Evolutionary conservation across 1,139 yeast genomes (phyloP).

Genomic region (Taphrina communis): DNA sequence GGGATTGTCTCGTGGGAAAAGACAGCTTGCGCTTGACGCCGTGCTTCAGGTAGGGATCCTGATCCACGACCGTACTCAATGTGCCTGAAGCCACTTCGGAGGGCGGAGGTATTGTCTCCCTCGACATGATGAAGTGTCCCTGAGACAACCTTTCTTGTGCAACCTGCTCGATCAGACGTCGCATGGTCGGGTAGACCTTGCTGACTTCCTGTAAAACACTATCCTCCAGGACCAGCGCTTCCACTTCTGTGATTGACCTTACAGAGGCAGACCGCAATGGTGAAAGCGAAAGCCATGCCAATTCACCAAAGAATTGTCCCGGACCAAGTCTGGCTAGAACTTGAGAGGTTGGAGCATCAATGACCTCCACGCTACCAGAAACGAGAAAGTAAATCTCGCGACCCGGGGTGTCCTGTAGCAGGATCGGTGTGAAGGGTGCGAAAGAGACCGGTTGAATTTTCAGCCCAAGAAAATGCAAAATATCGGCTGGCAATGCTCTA

Average conservation of each 20-base stretch:
- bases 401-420: slow-evolving; percentile 65
- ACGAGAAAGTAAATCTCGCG: slow-evolving; percentile 70
- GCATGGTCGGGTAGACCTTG: slow-evolving; percentile 62
- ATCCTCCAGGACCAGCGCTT: slow-evolving; percentile 64
- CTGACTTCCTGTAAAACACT: slow-evolving; percentile 62
- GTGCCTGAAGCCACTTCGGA: slow-evolving; percentile 25
- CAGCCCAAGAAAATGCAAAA: slow-evolving; percentile 67
- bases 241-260: slow-evolving; percentile 65
- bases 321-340: slow-evolving; percentile 64
- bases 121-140: slow-evolving; percentile 25
- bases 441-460: slow-evolving; percentile 63
- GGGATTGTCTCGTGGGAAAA: slow-evolving; percentile 12
- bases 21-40: slow-evolving; percentile 26
- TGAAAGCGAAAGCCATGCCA: slow-evolving; percentile 66
- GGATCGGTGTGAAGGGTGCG: slow-evolving; percentile 65
- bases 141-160: slow-evolving; percentile 64
- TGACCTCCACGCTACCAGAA: slow-evolving; percentile 72
- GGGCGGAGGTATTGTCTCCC: slow-evolving; percentile 21
- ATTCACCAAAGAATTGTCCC: slow-evolving; percentile 77
- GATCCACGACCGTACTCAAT: slow-evolving; percentile 10
- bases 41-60: slow-evolving; percentile 22
- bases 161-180: slow-evolving; percentile 65
- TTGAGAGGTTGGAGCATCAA: slow-evolving; percentile 55
- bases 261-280: slow-evolving; percentile 65
- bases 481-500: slow-evolving; percentile 61